Evolutionary conservation across 2,329 filamentous ascomycete genomes (phyloP), one percentile per base, ranked within the genome.

Genomic region (Nemania sp.): DNA sequence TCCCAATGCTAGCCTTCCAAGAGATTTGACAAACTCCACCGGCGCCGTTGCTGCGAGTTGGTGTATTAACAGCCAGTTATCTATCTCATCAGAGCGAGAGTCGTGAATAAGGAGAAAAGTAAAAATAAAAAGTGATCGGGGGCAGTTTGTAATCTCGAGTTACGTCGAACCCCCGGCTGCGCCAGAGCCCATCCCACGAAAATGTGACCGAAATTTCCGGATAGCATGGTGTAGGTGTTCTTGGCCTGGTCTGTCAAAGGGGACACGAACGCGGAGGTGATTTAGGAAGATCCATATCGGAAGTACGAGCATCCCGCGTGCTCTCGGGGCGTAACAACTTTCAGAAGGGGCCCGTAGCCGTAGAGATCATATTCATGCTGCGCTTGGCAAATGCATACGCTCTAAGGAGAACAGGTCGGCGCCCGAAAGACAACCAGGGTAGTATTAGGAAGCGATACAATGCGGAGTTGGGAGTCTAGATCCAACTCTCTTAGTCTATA

Each of bases 31-130:
- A 60, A 69, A 71, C 66, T 67, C 66, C 68, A 65, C 70, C 70
- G 67, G 68, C 71, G 71, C 71, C 70, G 68, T 69, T 67, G 71
- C 72, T 72, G 69, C 68, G 68, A 71, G 72, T 68, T 68, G 67
- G 62, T 73, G 53, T 67, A 74, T 74, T 71, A 74, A 72, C 67
- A 73, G 64, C 68, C 65, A 72, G 68, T 66, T 13, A 64, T 71
- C 69, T 71, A 71, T 70, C 64, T 69, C 67, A 69, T 71, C 63
- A 71, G 71, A 74, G 70, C 71, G 72, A 74, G 71, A 64, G 72
- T 73, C 70, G 64, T 73, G 69, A 72, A 72, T 64, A 65, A 68
- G 65, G 67, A 64, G 65, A 67, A 64, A 68, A 29, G 7, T 29
- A 66, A 68, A 67, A 65, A 65, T 68, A 65, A 63, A 64, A 65